Conservation (phyloP, 140 eudicot species). For the Cichorium intybus region DNA sequence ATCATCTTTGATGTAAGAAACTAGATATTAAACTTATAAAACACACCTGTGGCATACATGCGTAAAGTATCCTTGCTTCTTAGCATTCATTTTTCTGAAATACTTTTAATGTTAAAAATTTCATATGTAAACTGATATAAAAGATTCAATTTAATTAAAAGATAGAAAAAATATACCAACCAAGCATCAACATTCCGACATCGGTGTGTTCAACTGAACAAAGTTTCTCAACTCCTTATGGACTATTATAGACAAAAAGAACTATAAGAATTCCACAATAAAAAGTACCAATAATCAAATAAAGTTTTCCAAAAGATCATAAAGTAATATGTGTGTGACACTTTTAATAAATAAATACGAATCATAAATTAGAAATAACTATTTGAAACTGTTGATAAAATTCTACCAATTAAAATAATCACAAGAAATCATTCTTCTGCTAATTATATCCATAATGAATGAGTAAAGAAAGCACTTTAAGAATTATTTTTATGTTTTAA, state of each 20-base stretch:
- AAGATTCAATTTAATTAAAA: background rate
- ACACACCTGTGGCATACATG: no score
- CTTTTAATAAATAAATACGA: no score
- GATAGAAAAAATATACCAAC: conserved; percentile 50
- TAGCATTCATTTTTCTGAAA: no score
- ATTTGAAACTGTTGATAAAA: background rate
- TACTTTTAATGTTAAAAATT: conserved; percentile 1
- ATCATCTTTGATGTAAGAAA: no score
- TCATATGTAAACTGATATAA: background rate
- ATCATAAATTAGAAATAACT: no score
- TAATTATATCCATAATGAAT: background rate
- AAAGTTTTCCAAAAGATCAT: no score
- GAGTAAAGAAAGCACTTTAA: background rate
- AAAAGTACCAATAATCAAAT: background rate
- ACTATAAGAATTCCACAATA: conserved; percentile 6
- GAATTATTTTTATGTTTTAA: no score
- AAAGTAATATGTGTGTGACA: no score
- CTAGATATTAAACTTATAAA: no score
- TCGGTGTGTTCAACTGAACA: conserved; percentile 79
- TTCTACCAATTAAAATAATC: background rate
- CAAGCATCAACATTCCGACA: conserved; percentile 78
- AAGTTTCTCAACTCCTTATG: conserved; percentile 77
- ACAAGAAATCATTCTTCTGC: background rate
- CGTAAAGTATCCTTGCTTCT: no score
- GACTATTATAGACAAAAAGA: no score